Percentiles rank a stretch among this genome's conserved stretches.
Evolutionary conservation across 768 basidiomycete genomes (phyloP).

Genomic region (Leccinum rimulosum): DNA sequence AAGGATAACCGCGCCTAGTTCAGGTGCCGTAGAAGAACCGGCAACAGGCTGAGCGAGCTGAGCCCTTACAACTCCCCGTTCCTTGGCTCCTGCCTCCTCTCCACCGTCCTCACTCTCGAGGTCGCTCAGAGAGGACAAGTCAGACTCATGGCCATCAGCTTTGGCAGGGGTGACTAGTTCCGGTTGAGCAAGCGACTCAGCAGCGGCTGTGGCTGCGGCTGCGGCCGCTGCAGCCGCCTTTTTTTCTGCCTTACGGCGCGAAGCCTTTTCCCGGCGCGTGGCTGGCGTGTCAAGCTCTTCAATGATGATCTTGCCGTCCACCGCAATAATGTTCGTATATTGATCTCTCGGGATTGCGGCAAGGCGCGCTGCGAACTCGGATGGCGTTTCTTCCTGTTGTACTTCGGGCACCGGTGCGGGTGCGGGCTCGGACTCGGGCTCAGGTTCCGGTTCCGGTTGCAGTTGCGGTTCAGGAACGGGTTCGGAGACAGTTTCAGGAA

Average conservation of each 20-base stretch:
- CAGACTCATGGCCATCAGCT: slow-evolving; percentile 34
- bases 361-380: slow-evolving; percentile 27
- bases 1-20: slow-evolving; percentile 34
- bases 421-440: neutral
- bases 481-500: neutral
- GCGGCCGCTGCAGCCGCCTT: slow-evolving; percentile 25
- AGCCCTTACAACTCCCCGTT: slow-evolving; percentile 1
- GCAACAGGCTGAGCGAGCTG: neutral
- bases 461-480: neutral
- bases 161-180: slow-evolving; percentile 1
- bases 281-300: slow-evolving; percentile 74
- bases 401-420: neutral
- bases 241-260: slow-evolving; percentile 41
- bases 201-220: slow-evolving; percentile 12
- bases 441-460: neutral
- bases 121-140: slow-evolving; percentile 47
- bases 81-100: slow-evolving; percentile 6
- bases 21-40: slow-evolving; percentile 11
- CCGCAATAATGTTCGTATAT: slow-evolving; percentile 30
- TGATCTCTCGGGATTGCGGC: slow-evolving; percentile 28
- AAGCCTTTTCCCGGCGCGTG: slow-evolving; percentile 57
- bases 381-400: slow-evolving; percentile 9
- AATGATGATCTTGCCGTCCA: slow-evolving; percentile 57
- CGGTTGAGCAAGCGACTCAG: slow-evolving; percentile 2
- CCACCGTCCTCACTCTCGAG: slow-evolving; percentile 33